Evolutionary conservation across 768 basidiomycete genomes (phyloP).

Genomic region (Boletus patriciae): DNA sequence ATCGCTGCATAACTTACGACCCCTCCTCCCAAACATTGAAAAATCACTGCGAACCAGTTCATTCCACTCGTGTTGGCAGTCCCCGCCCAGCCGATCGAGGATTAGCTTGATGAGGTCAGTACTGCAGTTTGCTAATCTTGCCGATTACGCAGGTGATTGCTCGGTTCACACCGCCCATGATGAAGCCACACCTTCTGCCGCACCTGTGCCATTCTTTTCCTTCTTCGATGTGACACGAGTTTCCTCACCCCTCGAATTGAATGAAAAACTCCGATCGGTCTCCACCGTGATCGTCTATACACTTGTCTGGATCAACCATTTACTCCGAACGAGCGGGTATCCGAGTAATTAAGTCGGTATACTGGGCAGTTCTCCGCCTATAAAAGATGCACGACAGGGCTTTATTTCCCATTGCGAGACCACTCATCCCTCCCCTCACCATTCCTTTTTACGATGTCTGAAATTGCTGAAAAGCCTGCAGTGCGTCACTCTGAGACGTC

Average conservation of each 20-base stretch:
- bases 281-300: neutral
- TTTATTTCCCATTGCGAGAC: neutral
- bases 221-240: neutral
- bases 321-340: constrained; percentile 2
- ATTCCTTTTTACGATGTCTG: constrained; percentile 17
- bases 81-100: neutral
- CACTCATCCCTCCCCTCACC: neutral
- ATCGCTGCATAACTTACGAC: neutral
- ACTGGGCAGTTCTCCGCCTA: constrained; percentile 7
- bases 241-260: neutral
- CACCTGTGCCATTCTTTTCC: neutral
- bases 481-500: constrained; percentile 23
- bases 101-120: constrained; percentile 10
- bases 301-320: constrained; percentile 1
- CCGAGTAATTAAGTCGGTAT: neutral
- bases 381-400: constrained; percentile 18
- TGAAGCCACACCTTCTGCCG: neutral
- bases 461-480: constrained; percentile 15
- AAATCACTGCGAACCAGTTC: constrained; percentile 8
- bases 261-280: constrained; percentile 10
- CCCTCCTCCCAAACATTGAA: neutral
- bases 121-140: neutral
- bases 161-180: neutral
- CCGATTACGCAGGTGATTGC: constrained; percentile 13
- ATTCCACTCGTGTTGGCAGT: neutral